phyloP scores from a whole-genome alignment of 768 basidiomycete species.

The Lactifluus piperatus region DNA sequence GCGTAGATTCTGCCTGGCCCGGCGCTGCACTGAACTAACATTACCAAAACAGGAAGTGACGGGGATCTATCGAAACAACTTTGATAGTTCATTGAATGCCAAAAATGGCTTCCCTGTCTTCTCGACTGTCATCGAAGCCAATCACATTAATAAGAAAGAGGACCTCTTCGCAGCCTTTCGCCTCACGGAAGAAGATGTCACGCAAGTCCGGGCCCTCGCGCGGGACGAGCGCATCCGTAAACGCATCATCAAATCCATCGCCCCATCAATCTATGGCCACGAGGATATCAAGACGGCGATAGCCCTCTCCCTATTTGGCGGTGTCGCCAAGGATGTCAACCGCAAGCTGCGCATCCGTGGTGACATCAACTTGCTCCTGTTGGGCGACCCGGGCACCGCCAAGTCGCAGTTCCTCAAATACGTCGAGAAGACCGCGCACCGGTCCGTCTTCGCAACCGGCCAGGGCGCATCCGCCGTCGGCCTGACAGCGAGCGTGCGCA shows the following conservation, averaged over 20 bases:
- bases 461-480: conserved; percentile 98
- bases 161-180: conserved; percentile 98
- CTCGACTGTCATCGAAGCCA: conserved; percentile 96
- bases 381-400: conserved; percentile 97
- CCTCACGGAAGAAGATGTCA: conserved; percentile 94
- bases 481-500: conserved; percentile 97
- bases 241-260: conserved; percentile 96
- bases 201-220: conserved; percentile 77
- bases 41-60: conserved; percentile 75
- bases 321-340: conserved; percentile 92
- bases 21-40: conserved; percentile 50
- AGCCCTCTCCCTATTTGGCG: conserved; percentile 90
- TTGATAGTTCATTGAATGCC: conserved; percentile 93
- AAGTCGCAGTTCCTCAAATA: conserved; percentile 99
- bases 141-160: conserved; percentile 98
- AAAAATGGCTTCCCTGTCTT: conserved; percentile 99
- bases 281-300: conserved; percentile 98
- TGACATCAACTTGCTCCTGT: conserved; percentile 92
- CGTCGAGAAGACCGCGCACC: conserved; percentile 95
- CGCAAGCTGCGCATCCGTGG: conserved; percentile 94
- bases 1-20: conserved; percentile 88
- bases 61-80: conserved; percentile 97
- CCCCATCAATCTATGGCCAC: conserved; percentile 98
- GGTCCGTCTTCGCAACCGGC: conserved; percentile 96
- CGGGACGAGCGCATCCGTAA: conserved; percentile 93